Base-by-base conservation (phyloP, 1,139 yeast genomes). In the Arxiozyma slooffiae region DNA sequence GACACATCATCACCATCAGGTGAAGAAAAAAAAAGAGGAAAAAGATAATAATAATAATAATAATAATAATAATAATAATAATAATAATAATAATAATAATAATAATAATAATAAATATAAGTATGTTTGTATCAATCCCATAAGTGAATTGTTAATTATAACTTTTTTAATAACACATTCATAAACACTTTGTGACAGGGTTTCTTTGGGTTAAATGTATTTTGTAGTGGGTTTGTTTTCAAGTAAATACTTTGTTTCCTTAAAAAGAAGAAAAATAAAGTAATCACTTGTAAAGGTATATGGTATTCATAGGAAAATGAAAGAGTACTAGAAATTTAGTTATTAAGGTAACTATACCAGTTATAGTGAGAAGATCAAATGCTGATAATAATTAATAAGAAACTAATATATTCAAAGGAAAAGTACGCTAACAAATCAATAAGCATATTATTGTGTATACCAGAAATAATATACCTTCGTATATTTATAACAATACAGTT, bases 1-100 rank as follows among this genome's bases (percentile, higher is more conserved):
- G 67, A 53, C 1, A 65, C 70, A 2, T 82, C 82, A 57, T 77
- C 76, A 60, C 82, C 89, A 55, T 80, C 79, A 0, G 89, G 87
- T 57, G 81, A 71, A 16, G 71, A 66, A 60, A 82, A 82, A 26
- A 84, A 67, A 8, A n/a, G n/a, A n/a, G n/a, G n/a, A n/a, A n/a
- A n/a, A n/a, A n/a, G n/a, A n/a, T n/a, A n/a, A n/a, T n/a, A n/a
- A n/a, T n/a, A n/a, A n/a, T n/a, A n/a, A n/a, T n/a, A n/a, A n/a
- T n/a, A n/a, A n/a, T n/a, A n/a, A n/a, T n/a, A n/a, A n/a, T n/a
- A n/a, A n/a, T n/a, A n/a, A n/a, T n/a, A n/a, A n/a, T n/a, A n/a
- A n/a, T n/a, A n/a, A n/a, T n/a, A n/a, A n/a, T n/a, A n/a, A n/a
- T n/a, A n/a, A 65, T 50, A 49, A 60, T 63, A 18, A 65, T 57